phyloP scores from a whole-genome alignment of 345 rosid species.

The Lumnitzera littorea region DNA sequence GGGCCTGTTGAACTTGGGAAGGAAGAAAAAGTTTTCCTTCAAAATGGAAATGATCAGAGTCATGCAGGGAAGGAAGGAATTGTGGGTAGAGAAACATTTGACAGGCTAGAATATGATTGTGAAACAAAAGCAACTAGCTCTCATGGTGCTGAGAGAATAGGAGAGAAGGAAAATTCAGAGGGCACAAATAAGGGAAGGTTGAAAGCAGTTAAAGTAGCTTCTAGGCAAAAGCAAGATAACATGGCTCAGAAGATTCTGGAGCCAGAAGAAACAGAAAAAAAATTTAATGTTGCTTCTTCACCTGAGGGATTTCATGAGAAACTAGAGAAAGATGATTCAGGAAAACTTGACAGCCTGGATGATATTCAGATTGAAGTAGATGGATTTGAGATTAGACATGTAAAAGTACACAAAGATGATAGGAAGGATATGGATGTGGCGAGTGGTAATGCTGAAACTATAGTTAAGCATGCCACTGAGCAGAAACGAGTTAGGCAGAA shows the following conservation, averaged over 20 bases:
- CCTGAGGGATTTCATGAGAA: constrained; percentile 29
- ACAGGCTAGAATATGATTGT: constrained; percentile 23
- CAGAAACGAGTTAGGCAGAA: background rate
- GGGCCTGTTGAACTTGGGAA: constrained; percentile 30
- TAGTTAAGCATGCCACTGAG: constrained; percentile 24
- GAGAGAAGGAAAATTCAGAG: background rate
- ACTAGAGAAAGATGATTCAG: constrained; percentile 20
- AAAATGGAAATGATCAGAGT: constrained; percentile 22
- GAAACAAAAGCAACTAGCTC: constrained; percentile 27
- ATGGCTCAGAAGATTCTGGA: constrained; percentile 26
- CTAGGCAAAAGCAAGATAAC: constrained; percentile 23
- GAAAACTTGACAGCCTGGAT: constrained; percentile 24
- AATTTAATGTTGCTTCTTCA: constrained; percentile 16
- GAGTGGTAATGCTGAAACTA: constrained; percentile 19
- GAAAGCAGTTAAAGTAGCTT: constrained; percentile 19
- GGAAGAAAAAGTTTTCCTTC: constrained; percentile 22
- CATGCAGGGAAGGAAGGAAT: constrained; percentile 28
- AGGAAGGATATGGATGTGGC: constrained; percentile 19
- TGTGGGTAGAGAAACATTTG: constrained; percentile 20
- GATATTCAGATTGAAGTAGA: constrained; percentile 24
- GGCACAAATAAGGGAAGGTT: constrained; percentile 16
- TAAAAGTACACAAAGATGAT: constrained; percentile 24
- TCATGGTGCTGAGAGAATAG: constrained; percentile 12
- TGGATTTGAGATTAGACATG: constrained; percentile 20
- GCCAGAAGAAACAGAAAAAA: constrained; percentile 30